Evolutionary conservation across 768 basidiomycete genomes (phyloP).

Genomic region (Hydnum rufescens): DNA sequence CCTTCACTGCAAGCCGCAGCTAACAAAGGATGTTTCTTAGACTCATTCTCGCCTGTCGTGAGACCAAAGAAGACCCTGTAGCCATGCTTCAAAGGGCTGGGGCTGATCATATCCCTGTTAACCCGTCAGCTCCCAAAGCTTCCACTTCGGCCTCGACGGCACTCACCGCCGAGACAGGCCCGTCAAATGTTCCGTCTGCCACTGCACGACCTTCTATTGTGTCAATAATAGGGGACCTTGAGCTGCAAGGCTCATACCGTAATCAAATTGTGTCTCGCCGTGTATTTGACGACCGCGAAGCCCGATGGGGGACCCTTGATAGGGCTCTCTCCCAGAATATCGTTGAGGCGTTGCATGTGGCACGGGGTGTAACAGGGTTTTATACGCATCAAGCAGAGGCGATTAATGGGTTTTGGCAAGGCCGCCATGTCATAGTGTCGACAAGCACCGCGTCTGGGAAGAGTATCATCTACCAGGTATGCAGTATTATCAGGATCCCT

Average conservation of each 20-base stretch:
- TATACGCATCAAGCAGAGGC: constrained; percentile 57
- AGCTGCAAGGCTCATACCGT: constrained; percentile 40
- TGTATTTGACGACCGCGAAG: constrained; percentile 32
- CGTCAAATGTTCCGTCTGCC: constrained; percentile 21
- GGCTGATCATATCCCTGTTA: constrained; percentile 47
- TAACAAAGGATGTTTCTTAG: constrained; percentile 21
- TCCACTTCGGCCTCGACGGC: constrained; percentile 9
- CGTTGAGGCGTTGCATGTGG: constrained; percentile 30
- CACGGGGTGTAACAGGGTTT: constrained; percentile 40
- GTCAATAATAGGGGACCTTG: constrained; percentile 36
- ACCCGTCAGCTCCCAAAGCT: constrained; percentile 21
- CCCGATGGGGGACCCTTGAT: constrained; percentile 35
- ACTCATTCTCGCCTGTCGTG: constrained; percentile 34
- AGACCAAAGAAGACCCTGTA: constrained; percentile 31
- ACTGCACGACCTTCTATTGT: constrained; percentile 38
- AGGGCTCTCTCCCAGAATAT: constrained; percentile 40
- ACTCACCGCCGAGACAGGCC: constrained; percentile 8
- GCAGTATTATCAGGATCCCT: constrained; percentile 38
- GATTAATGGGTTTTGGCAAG: constrained; percentile 37
- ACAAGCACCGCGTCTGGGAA: constrained; percentile 84
- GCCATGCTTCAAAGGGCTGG: constrained; percentile 45
- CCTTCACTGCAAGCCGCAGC: not conserved
- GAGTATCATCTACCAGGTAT: constrained; percentile 69
- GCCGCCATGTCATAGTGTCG: constrained; percentile 64
- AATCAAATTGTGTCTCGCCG: constrained; percentile 45